Evolutionary conservation across 148 eudicot species (phyloP), one percentile per base, ranked within the genome.

Genomic region (Cornus florida): DNA sequence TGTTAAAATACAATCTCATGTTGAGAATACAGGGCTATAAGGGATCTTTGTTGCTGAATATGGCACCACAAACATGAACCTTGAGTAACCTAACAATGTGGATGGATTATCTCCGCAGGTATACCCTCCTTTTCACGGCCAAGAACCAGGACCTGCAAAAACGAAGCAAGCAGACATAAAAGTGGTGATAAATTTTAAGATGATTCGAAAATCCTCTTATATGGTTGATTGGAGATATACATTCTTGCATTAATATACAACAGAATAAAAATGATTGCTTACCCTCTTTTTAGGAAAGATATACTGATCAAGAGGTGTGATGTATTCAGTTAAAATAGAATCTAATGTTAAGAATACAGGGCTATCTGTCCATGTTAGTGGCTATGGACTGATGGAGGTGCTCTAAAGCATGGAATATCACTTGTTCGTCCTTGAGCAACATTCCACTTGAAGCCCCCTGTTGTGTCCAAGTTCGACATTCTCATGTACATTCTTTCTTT

Each of bases 31-130:
- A 71, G 59, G n/a, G 50, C 78, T 87, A 87, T 76, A 74, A 79
- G 74, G 90, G 89, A 28, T 28, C 84, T 87, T 80, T 89, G 97
- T 72, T 94, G 99, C 43, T 98, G 91, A 77, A 98, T 39, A 96
- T 94, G 82, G 98, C 98, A 43, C 97, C 99, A 76, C 99, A 94
- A 69, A 94, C 98, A 84, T 94, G 99, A 28, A 28, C 28, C 28
- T 28, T 28, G 28, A 28, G 28, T 28, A 28, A 28, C 28, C 28
- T 28, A 28, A 28, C 1, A 28, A 28, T 28, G 28, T 28, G 82
- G 94, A 85, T 28, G 28, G 28, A 28, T 28, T 28, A 28, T 28
- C 28, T 28, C 28, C 1, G 28, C 1, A 28, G 28, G 28, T 28
- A 0, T 28, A 28, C 28, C 28, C 28, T 28, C 28, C 28, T 92